A percentile compares a stretch with the other conserved stretches of the same genome.
Evolutionary conservation across 179 eudicot genomes (phyloP).

Genomic region (Dionaea muscipula): DNA sequence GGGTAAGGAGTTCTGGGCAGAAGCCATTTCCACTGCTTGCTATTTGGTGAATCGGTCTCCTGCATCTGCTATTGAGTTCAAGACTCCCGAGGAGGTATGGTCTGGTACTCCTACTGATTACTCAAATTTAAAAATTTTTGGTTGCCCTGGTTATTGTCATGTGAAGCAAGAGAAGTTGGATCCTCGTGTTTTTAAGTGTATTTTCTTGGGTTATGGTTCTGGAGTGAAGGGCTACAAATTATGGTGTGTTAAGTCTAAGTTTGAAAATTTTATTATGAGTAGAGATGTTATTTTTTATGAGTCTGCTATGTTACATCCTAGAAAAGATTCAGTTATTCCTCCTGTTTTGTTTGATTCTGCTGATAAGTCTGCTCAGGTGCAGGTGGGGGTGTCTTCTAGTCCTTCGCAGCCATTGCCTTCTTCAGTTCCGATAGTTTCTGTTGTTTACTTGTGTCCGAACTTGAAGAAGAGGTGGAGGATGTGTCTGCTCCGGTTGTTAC

Average conservation of each 20-base stretch:
- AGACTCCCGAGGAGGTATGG: slow-evolving; percentile 9
- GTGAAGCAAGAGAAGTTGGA: slow-evolving; percentile 1
- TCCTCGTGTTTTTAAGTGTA: neutral
- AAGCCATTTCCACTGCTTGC: neutral
- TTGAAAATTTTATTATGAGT: neutral
- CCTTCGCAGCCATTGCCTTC: too few species aligned
- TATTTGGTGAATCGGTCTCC: slow-evolving; percentile 3
- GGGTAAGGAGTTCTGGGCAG: neutral
- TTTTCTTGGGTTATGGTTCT: neutral
- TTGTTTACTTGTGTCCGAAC: too few species aligned
- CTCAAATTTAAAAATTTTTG: slow-evolving; percentile 1
- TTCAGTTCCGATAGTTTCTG: too few species aligned
- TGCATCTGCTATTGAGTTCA: neutral
- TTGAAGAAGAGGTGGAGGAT: too few species aligned
- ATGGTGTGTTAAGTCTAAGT: neutral
- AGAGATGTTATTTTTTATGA: slow-evolving; percentile 7
- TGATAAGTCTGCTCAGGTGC: too few species aligned
- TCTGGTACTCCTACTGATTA: slow-evolving; percentile 5
- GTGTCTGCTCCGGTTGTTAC: too few species aligned
- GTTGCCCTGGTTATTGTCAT: slow-evolving; percentile 9
- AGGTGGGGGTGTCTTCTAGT: too few species aligned
- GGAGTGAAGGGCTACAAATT: neutral
- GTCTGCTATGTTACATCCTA: neutral
- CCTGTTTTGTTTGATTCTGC: too few species aligned
- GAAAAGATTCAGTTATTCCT: too few species aligned